Evolutionary conservation across 2,329 filamentous ascomycete genomes (phyloP).

Genomic region (Clonostachys rosea): DNA sequence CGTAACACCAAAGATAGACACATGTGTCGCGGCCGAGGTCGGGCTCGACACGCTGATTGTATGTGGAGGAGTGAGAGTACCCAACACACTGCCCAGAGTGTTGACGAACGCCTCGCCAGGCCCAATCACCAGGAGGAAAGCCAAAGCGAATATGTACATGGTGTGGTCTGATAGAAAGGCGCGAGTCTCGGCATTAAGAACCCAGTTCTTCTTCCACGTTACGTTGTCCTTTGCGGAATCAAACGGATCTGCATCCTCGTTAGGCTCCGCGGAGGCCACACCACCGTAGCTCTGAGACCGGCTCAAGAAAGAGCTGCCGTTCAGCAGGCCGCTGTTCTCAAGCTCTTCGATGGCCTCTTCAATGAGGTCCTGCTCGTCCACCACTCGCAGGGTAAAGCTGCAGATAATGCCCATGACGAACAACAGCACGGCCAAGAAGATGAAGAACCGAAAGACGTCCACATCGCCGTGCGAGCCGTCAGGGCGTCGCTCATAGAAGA

Average conservation of each 20-base stretch:
- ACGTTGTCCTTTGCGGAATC: slow-evolving; percentile 37
- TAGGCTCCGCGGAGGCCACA: slow-evolving; percentile 33
- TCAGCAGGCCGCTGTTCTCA: slow-evolving; percentile 80
- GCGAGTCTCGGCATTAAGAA: slow-evolving; percentile 86
- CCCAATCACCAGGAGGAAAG: slow-evolving; percentile 89
- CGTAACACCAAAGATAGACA: slow-evolving; percentile 86
- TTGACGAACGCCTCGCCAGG: slow-evolving; percentile 98
- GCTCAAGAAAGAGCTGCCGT: slow-evolving; percentile 69
- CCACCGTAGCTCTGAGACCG: slow-evolving; percentile 60
- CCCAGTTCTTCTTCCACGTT: slow-evolving; percentile 76
- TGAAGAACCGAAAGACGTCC: slow-evolving; percentile 80
- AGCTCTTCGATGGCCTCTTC: slow-evolving; percentile 86
- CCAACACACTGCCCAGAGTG: slow-evolving; percentile 90
- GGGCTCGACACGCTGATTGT: slow-evolving; percentile 30
- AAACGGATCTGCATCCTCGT: slow-evolving; percentile 34
- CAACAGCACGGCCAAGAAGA: slow-evolving; percentile 76
- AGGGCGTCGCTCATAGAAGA: slow-evolving; percentile 66
- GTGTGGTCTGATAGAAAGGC: slow-evolving; percentile 82
- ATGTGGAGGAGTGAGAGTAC: slow-evolving; percentile 67
- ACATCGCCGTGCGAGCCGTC: slow-evolving; percentile 61
- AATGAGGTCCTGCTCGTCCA: slow-evolving; percentile 83
- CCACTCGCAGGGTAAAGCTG: slow-evolving; percentile 67
- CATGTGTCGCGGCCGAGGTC: slow-evolving; percentile 76
- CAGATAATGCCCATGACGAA: slow-evolving; percentile 68
- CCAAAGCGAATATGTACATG: slow-evolving; percentile 91